These are phyloP conservation scores for Geotrichum carabidarum DNA, from an alignment of 1,139 yeast genomes.

Conservation along the genomic window DNA sequence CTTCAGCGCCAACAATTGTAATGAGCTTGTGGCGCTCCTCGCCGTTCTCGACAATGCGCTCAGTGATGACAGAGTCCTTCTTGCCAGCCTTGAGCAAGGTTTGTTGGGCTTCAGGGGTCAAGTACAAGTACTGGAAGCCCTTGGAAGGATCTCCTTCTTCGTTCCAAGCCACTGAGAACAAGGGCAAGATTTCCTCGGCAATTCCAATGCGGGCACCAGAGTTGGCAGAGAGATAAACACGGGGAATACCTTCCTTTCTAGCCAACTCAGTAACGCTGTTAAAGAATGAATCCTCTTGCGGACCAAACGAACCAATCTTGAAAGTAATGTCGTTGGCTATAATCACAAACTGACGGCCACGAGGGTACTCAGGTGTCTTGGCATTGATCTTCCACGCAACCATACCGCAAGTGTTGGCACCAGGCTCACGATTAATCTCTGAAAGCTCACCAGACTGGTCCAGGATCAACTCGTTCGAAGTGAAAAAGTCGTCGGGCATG, in stretches of 20 bases:
- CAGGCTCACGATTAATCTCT: constrained; percentile 92
- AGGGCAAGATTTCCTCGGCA: constrained; percentile 91
- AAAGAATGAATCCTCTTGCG: constrained; percentile 87
- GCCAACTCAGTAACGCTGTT: constrained; percentile 90
- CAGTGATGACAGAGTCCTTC: constrained; percentile 57
- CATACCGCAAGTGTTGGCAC: constrained; percentile 94
- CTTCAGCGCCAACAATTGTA: constrained; percentile 87
- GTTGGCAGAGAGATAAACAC: constrained; percentile 93
- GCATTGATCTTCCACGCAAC: constrained; percentile 90
- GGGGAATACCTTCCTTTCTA: constrained; percentile 84
- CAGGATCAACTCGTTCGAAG: constrained; percentile 71
- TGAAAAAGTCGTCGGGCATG: constrained; percentile 73
- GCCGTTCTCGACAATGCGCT: constrained; percentile 77
- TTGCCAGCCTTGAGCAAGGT: constrained; percentile 53
- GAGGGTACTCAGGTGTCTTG: constrained; percentile 95
- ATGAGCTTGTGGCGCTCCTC: constrained; percentile 75
- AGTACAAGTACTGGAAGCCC: constrained; percentile 86
- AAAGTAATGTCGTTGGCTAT: constrained; percentile 96
- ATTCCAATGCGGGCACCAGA: constrained; percentile 99
- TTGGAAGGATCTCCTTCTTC: constrained; percentile 66
- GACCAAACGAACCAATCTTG: constrained; percentile 98
- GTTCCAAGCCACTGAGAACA: constrained; percentile 90
- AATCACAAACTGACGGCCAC: constrained; percentile 87
- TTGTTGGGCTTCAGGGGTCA: constrained; percentile 63
- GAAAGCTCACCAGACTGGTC: constrained; percentile 71